phyloP scores from a whole-genome alignment of 1,284 basidiomycete species.

The Hymenochaete sp. region DNA sequence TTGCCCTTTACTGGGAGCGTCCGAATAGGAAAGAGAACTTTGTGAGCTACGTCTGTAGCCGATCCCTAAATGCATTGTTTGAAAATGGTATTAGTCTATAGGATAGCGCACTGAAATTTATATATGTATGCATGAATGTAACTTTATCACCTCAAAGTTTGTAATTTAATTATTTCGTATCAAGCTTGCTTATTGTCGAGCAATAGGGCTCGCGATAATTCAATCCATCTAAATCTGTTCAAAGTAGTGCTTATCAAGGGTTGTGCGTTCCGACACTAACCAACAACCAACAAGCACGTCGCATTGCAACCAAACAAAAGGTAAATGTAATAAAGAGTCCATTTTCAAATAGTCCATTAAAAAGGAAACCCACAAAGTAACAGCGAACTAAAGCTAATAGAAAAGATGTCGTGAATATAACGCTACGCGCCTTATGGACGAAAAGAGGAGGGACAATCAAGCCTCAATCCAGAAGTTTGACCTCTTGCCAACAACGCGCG shows the following conservation, averaged over 20 bases:
- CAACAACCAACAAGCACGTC: too few relatives aligned
- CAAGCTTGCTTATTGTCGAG: too few relatives aligned
- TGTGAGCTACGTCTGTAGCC: background rate
- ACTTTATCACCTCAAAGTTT: background rate
- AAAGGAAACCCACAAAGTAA: background rate
- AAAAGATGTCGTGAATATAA: too few relatives aligned
- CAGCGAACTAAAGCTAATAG: background rate
- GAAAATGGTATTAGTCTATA: too few relatives aligned
- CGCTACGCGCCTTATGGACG: too few relatives aligned
- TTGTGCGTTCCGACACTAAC: too few relatives aligned
- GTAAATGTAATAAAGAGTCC: background rate
- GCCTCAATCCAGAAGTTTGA: conserved; percentile 12
- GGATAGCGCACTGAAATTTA: background rate
- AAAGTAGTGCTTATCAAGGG: too few relatives aligned
- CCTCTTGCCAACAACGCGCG: conserved; percentile 13
- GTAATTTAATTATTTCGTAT: background rate
- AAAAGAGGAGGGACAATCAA: too few relatives aligned
- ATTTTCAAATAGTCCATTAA: background rate
- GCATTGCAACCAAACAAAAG: background rate
- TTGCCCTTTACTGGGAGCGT: conserved; percentile 63
- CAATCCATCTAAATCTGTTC: too few relatives aligned
- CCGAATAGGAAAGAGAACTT: conserved; percentile 47
- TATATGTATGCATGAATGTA: background rate
- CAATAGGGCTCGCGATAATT: too few relatives aligned
- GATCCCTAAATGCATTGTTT: too few relatives aligned